Percentiles rank a stretch among this genome's conserved stretches.
phyloP scores from a whole-genome alignment of 2,329 filamentous ascomycete species.

The Cladosporium sp. region DNA sequence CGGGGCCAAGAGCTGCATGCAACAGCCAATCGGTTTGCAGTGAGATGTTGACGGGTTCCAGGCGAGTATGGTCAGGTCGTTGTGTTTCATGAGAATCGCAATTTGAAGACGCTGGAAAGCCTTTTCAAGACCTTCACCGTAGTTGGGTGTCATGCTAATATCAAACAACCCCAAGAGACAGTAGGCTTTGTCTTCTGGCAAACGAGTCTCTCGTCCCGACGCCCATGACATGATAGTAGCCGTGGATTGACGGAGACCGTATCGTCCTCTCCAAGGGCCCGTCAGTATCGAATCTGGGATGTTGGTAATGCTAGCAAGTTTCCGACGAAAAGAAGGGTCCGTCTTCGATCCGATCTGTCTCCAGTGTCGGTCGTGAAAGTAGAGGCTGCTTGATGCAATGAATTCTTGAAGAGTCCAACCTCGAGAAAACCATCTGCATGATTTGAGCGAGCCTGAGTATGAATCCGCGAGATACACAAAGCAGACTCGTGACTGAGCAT shows the following conservation, averaged over 20 bases:
- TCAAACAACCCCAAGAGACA: slow-evolving; percentile 21
- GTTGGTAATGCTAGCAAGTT: background rate
- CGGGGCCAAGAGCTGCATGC: background rate
- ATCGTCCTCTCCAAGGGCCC: background rate
- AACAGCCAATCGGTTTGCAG: no score
- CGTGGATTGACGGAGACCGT: background rate
- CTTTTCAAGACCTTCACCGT: slow-evolving; percentile 18
- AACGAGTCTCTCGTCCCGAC: slow-evolving; percentile 16
- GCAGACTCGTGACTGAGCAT: slow-evolving; percentile 16
- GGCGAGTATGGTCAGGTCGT: slow-evolving; percentile 24
- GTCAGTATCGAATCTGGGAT: background rate
- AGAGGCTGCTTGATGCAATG: background rate
- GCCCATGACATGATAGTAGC: slow-evolving; percentile 17
- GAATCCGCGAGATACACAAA: slow-evolving; percentile 16
- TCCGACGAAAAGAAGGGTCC: background rate
- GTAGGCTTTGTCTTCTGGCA: slow-evolving; percentile 21
- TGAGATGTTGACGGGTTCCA: slow-evolving; percentile 9
- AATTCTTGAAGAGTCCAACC: slow-evolving; percentile 14
- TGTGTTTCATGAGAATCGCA: slow-evolving; percentile 18
- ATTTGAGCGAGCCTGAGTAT: background rate
- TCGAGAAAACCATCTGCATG: slow-evolving; percentile 7
- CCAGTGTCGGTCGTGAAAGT: slow-evolving; percentile 9
- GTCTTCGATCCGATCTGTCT: background rate
- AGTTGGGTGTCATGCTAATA: slow-evolving; percentile 22
- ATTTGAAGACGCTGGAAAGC: slow-evolving; percentile 24